A percentile compares a stretch with the other conserved stretches of the same genome.
Conservation (phyloP, 331 rosid genomes). For the Acacia pycnantha region DNA sequence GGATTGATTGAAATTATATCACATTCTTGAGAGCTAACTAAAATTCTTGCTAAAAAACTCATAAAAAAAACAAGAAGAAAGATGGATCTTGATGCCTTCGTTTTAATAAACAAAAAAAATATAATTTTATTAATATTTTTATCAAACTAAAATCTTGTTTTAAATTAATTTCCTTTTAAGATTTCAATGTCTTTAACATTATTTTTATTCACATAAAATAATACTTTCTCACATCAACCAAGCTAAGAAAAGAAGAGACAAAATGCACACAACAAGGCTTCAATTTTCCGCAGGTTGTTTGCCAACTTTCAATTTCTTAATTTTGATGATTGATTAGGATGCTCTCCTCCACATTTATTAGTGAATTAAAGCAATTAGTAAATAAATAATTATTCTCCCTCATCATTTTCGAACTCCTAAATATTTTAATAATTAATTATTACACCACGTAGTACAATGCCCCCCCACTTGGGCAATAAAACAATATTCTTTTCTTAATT, state of each 20-base stretch:
- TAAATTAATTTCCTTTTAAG: neutral
- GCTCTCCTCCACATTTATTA: neutral
- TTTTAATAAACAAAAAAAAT: neutral
- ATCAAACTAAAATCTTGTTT: neutral
- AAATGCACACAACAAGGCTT: conserved; percentile 33
- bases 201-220: neutral
- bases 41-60: too few species aligned
- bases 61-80: neutral
- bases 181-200: neutral
- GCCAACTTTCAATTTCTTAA: conserved; percentile 8
- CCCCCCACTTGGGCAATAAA: neutral
- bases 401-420: neutral
- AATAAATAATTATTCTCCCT: neutral
- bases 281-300: conserved; percentile 3
- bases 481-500: neutral
- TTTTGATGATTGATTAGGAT: neutral
- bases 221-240: neutral
- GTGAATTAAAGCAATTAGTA: neutral
- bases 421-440: neutral
- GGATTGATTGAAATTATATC: too few species aligned
- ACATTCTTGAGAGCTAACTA: too few species aligned
- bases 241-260: conserved; percentile 25
- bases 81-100: neutral
- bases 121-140: neutral
- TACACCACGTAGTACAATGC: neutral